Conservation (phyloP, 2,329 filamentous ascomycete species). For the Sporothrix curviconia region DNA sequence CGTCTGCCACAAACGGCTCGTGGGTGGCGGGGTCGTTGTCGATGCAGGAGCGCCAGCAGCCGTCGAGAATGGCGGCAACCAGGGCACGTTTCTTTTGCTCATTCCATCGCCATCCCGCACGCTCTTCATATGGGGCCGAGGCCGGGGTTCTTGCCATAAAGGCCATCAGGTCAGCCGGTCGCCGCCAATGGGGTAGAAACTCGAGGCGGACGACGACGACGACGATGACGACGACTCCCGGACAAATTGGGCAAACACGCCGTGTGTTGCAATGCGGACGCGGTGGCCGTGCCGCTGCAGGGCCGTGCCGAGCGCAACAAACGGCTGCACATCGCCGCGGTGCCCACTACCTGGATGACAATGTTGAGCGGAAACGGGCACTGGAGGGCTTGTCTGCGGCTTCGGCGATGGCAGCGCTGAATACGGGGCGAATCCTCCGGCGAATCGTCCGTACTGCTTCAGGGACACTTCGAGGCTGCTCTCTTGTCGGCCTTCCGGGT, state of each 20-base stretch:
- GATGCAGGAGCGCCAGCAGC: conserved; percentile 66
- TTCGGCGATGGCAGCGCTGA: too few species aligned
- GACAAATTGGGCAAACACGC: conserved; percentile 61
- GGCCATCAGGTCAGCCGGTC: conserved; percentile 72
- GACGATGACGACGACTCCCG: conserved; percentile 57
- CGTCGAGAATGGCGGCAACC: too few species aligned
- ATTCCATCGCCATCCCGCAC: too few species aligned
- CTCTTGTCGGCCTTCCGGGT: too few species aligned
- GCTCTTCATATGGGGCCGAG: too few species aligned
- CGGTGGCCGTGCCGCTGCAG: conserved; percentile 62
- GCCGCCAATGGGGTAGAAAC: conserved; percentile 64
- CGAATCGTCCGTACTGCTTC: too few species aligned
- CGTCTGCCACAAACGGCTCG: conserved; percentile 55
- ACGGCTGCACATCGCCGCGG: conserved; percentile 72
- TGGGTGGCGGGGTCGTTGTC: not conserved
- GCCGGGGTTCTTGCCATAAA: conserved; percentile 91
- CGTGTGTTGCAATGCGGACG: conserved; percentile 67
- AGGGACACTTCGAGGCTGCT: too few species aligned
- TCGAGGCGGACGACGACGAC: conserved; percentile 43
- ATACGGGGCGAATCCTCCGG: too few species aligned
- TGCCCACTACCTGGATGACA: conserved; percentile 69
- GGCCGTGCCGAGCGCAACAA: conserved; percentile 61
- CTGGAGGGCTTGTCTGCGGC: too few species aligned
- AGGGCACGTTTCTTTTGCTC: too few species aligned
- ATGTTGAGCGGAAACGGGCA: conserved; percentile 60